A percentile compares a stretch with the other conserved stretches of the same genome.
Evolutionary conservation across 164 flowering plant species (phyloP).

Genomic region (Magnolia changhungtana): DNA sequence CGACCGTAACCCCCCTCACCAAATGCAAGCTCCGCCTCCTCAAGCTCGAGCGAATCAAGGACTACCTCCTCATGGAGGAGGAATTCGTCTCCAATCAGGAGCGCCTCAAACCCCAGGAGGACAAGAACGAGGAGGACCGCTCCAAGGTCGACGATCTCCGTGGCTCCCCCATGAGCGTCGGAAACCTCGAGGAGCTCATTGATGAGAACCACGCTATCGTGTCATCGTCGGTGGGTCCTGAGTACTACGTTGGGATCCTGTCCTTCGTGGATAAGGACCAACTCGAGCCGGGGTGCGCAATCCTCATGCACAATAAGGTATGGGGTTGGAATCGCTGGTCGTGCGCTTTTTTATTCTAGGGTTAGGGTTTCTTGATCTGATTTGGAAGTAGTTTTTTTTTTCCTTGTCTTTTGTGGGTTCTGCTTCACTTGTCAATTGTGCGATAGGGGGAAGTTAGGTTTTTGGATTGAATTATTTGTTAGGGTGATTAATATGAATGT

Average conservation of each 20-base stretch:
- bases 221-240: slow-evolving; percentile 37
- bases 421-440: too few species aligned
- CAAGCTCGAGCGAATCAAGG: slow-evolving; percentile 37
- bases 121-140: slow-evolving; percentile 38
- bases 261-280: slow-evolving; percentile 43
- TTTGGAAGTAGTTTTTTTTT: neutral
- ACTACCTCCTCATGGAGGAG: slow-evolving; percentile 41
- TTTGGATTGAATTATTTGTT: too few species aligned
- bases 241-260: slow-evolving; percentile 35
- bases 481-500: too few species aligned
- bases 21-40: slow-evolving; percentile 38
- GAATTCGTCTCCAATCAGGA: slow-evolving; percentile 39
- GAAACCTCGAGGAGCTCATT: slow-evolving; percentile 35
- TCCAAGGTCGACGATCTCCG: slow-evolving; percentile 38
- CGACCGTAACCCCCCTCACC: slow-evolving; percentile 31
- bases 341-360: neutral
- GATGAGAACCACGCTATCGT: slow-evolving; percentile 45
- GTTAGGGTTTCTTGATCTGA: neutral
- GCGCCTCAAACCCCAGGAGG: slow-evolving; percentile 40
- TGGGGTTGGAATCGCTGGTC: neutral
- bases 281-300: slow-evolving; percentile 40
- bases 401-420: neutral
- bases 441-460: too few species aligned
- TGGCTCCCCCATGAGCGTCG: slow-evolving; percentile 39
- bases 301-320: slow-evolving; percentile 43